phyloP scores from a whole-genome alignment of 140 eudicot genomes.

The Flaveria floridana region DNA sequence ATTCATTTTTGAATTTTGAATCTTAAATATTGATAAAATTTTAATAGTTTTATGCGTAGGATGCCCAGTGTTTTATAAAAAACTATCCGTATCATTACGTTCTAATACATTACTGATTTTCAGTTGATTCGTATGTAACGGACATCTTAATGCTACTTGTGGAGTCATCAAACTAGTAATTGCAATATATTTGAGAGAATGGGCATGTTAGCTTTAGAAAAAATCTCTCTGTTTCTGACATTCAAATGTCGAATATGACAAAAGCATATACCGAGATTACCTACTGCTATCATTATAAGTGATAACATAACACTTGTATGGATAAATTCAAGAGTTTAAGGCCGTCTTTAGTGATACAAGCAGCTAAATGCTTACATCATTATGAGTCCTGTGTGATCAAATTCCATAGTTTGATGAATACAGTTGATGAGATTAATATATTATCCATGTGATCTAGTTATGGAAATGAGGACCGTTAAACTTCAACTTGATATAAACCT shows the following conservation, averaged over 20 bases:
- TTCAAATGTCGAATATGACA: too few species aligned
- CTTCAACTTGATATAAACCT: neutral
- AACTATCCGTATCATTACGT: neutral
- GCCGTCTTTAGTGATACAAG: neutral
- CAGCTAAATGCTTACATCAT: neutral
- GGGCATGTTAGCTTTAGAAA: neutral
- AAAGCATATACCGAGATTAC: too few species aligned
- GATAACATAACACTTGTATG: neutral
- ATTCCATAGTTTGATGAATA: neutral
- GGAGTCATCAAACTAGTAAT: too few species aligned
- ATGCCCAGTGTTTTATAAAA: too few species aligned
- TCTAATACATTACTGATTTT: neutral
- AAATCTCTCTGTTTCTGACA: neutral
- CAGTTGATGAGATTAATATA: neutral
- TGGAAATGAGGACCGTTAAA: neutral
- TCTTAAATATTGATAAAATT: neutral
- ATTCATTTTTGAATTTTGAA: neutral
- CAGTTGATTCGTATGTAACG: too few species aligned
- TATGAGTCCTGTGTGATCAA: neutral
- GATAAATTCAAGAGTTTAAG: neutral
- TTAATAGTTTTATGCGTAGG: too few species aligned
- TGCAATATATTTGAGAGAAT: neutral
- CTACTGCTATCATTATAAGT: too few species aligned
- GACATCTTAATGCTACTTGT: too few species aligned
- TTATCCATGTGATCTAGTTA: neutral